phyloP scores from a whole-genome alignment of 495 filamentous ascomycete genomes.

The Neurospora cerealis region DNA sequence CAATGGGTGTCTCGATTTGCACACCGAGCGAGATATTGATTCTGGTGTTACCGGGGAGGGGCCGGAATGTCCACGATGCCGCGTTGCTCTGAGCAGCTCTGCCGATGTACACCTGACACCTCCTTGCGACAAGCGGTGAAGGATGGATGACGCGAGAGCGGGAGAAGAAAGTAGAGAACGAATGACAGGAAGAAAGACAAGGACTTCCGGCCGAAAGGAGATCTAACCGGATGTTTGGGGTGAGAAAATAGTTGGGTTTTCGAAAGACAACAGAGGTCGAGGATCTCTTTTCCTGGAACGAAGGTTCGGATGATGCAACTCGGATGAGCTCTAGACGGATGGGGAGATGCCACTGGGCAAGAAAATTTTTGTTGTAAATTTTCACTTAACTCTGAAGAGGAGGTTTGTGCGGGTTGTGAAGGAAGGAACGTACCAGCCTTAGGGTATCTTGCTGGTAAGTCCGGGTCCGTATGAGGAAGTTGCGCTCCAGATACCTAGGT shows the following conservation, averaged over 20 bases:
- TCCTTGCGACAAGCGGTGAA: neutral
- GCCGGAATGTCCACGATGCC: neutral
- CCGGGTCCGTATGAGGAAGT: neutral
- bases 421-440: neutral
- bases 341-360: neutral
- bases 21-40: neutral
- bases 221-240: neutral
- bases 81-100: neutral
- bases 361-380: neutral
- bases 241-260: neutral
- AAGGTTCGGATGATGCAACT: neutral
- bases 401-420: neutral
- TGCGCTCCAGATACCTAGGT: neutral
- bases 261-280: neutral
- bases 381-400: neutral
- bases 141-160: neutral
- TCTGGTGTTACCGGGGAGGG: neutral
- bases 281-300: neutral
- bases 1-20: neutral
- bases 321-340: neutral
- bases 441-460: neutral
- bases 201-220: neutral
- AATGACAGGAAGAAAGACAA: neutral
- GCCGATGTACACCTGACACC: neutral
- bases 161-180: neutral